phyloP scores from a whole-genome alignment of 495 filamentous ascomycete genomes.

The Talaromyces thailandensis region DNA sequence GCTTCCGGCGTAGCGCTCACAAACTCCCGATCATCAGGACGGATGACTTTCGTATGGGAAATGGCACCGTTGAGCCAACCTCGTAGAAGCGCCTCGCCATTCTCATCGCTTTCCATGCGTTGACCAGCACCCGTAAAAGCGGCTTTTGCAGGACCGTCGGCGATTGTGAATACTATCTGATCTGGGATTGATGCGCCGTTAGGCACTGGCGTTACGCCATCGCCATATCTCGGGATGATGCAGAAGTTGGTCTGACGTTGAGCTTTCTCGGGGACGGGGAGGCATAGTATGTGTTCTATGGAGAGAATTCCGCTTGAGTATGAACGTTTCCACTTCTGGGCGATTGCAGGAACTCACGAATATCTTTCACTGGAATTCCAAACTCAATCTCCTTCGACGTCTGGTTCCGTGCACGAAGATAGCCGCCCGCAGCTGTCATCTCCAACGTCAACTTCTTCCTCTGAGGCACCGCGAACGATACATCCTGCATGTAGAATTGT shows the following conservation, averaged over 20 bases:
- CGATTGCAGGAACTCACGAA: conserved; percentile 50
- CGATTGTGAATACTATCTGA: conserved; percentile 76
- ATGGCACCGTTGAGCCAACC: conserved; percentile 54
- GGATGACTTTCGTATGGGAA: conserved; percentile 48
- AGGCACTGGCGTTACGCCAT: conserved; percentile 42
- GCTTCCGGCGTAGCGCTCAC: conserved; percentile 65
- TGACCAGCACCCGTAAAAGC: conserved; percentile 30
- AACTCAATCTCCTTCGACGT: conserved; percentile 58
- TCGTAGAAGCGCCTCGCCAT: conserved; percentile 52
- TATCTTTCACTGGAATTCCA: conserved; percentile 58
- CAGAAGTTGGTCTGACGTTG: conserved; percentile 85
- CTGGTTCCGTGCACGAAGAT: conserved; percentile 60
- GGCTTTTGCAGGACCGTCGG: conserved; percentile 59
- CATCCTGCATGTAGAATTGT: conserved; percentile 54
- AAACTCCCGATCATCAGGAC: conserved; percentile 67
- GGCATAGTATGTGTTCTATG: conserved; percentile 64
- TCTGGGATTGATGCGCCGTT: conserved; percentile 40
- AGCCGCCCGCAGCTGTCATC: conserved; percentile 46
- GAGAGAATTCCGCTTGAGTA: neutral
- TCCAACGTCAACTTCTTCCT: conserved; percentile 86
- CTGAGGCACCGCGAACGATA: conserved; percentile 72
- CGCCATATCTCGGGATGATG: conserved; percentile 57
- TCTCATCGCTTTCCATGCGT: conserved; percentile 46
- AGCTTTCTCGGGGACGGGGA: conserved; percentile 87
- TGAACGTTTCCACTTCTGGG: neutral